These are phyloP conservation scores for Phytophthora idaei DNA, from an alignment of 352 stramenopile species.

Conservation along the genomic window DNA sequence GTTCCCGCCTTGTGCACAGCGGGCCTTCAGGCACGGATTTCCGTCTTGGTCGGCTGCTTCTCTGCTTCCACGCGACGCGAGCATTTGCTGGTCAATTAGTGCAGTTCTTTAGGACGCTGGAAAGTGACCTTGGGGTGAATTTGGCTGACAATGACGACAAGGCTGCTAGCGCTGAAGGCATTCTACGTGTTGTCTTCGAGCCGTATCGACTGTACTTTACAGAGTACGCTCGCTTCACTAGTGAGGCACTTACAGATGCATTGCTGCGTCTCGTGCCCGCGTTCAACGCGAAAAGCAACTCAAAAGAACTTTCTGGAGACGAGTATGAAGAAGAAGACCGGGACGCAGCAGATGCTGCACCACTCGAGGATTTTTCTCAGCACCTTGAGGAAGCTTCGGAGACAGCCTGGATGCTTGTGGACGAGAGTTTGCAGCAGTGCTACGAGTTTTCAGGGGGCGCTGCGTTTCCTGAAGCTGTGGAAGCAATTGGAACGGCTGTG, in stretches of 20 bases:
- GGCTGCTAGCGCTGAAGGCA: constrained; percentile 10
- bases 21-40: constrained; percentile 30
- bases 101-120: constrained; percentile 48
- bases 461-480: constrained; percentile 63
- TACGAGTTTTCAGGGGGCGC: constrained; percentile 64
- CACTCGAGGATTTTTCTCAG: constrained; percentile 63
- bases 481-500: constrained; percentile 45
- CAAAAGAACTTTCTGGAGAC: constrained; percentile 8
- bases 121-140: constrained; percentile 28
- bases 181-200: constrained; percentile 48
- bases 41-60: constrained; percentile 38
- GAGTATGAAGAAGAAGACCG: constrained; percentile 37
- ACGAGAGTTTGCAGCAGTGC: constrained; percentile 60
- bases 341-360: constrained; percentile 22
- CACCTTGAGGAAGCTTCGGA: constrained; percentile 60
- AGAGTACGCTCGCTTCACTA: constrained; percentile 54
- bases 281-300: constrained; percentile 29
- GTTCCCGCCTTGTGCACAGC: constrained; percentile 47
- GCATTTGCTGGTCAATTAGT: constrained; percentile 50
- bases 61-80: constrained; percentile 51
- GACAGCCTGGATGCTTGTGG: constrained; percentile 45
- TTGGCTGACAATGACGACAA: constrained; percentile 13
- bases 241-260: constrained; percentile 44
- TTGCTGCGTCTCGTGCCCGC: constrained; percentile 49
- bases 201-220: constrained; percentile 63